Base-by-base conservation (phyloP, 257 asterid genomes). In the Scutellaria baicalensis region DNA sequence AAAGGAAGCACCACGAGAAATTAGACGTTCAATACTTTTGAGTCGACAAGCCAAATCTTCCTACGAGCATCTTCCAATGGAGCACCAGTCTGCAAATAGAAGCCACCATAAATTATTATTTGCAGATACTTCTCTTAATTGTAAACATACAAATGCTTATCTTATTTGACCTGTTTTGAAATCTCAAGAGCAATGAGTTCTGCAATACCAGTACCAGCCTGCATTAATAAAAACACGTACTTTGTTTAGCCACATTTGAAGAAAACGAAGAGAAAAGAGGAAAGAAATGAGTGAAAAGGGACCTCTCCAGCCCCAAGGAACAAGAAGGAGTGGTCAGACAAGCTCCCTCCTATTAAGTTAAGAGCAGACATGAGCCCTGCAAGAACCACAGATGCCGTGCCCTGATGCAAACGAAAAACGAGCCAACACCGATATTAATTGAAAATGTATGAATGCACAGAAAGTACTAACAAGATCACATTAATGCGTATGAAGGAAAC, bases 191-290 rank as follows among this genome's bases (percentile, higher is more conserved):
- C 98, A 78, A 92, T 92, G 78, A 92, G 92, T 78, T 92, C 96
- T 21, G 98, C 98, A 50, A 92, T 92, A 58, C 98, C 98, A 56
- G 96, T 92, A 59, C 98, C 98, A 76, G 98, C 98, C 98, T 92
- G 86, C 78, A 79, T 68, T 47, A 36, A 58, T 31, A 21, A 66
- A 77, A 80, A 20, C 23, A 23, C 8, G 4, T 27, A 27, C 4
- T 1, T 27, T 27, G 33, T 27, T 39, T 36, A 55, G 20, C 45
- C 20, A 6, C 3, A 9, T 58, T 63, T 18, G 14, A 52, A 47
- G 63, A 7, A 54, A 31, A 66, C 36, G 10, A 69, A 58, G 27
- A 38, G 39, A 68, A 33, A 3, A 9, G 52, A 39, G 14, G 11
- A 42, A 9, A 9, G 40, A 57, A 9, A 42, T 7, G 8, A 47